Base-by-base conservation (phyloP, 495 filamentous ascomycete genomes). In the Lasiosphaeria ovina region DNA sequence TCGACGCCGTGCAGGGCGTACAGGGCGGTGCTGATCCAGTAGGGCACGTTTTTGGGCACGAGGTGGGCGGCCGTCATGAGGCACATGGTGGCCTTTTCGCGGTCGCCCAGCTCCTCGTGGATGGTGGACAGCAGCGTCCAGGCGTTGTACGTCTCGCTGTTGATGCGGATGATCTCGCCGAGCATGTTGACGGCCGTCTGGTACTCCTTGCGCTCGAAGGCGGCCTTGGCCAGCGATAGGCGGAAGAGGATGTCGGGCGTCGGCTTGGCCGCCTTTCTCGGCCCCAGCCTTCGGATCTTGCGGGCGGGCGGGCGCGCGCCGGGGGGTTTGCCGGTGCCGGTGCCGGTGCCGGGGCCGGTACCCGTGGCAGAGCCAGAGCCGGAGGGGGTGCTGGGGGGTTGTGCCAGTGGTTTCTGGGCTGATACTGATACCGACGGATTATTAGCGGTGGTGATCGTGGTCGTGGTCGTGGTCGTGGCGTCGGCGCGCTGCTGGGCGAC, bases 131-230 rank as follows among this genome's bases (percentile, higher is more conserved):
- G 71, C 35, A 93, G 72, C 17, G 83, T 85, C 82, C 93, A 92
- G 34, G 92, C 88, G 24, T 83, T 79, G 62, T 89, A 88, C 57
- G 92, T 90, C 69, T 96, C 92, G 12, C 89, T 89, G 68, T 96
- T 96, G 65, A 87, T 81, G 58, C 89, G 83, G 55, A 96, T 86
- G 10, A 92, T 89, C 66, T 86, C 83, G 51, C 80, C 76, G 10
- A 88, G 83, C 49, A 83, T 76, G 3, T 84, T 75, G 35, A 84
- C 77, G 10, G 91, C 88, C 40, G 79, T 75, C 34, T 86, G 84
- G 68, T 87, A 86, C 49, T 89, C 79, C 10, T 81, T 79, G 55
- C 83, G 78, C 61, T 91, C 83, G 69, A 88, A 93, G 2, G 87
- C 84, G 34, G 85, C 80, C 33, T 83, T 87, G 6, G 91, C 90